These are phyloP conservation scores for Choanephora cucurbitarum DNA, from an alignment of 371 early-diverging fungal species.

Conservation along the genomic window DNA sequence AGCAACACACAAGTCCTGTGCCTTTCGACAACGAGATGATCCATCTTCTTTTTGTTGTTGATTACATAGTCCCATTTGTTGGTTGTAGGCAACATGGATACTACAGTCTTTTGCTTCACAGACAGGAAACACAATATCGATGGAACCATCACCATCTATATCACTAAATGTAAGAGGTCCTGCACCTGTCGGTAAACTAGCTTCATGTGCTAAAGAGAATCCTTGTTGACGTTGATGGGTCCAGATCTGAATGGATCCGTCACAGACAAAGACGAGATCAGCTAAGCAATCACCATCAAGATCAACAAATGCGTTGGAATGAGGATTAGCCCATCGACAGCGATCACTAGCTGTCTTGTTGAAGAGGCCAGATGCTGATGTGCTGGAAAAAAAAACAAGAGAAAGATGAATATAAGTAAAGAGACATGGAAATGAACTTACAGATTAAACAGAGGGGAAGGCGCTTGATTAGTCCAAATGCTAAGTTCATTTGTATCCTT, in stretches of 20 bases:
- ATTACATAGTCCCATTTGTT: constrained; percentile 79
- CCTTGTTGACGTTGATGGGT: constrained; percentile 63
- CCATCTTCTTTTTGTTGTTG: constrained; percentile 33
- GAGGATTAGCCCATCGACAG: constrained; percentile 75
- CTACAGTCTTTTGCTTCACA: constrained; percentile 58
- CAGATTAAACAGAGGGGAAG: constrained; percentile 35
- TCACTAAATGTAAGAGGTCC: constrained; percentile 89
- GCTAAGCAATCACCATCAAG: constrained; percentile 91
- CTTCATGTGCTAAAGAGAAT: constrained; percentile 59
- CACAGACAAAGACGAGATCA: constrained; percentile 86
- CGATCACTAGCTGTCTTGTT: constrained; percentile 28
- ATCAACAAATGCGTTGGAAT: constrained; percentile 91
- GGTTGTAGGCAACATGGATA: constrained; percentile 82
- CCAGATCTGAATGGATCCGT: constrained; percentile 76
- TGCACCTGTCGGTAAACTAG: constrained; percentile 67
- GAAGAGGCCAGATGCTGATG: constrained; percentile 29
- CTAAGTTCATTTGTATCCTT: constrained; percentile 39
- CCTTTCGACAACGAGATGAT: constrained; percentile 69
- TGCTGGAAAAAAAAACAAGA: constrained; percentile 15
- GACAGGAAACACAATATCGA: constrained; percentile 82
- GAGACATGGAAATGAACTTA: constrained; percentile 14
- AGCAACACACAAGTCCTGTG: constrained; percentile 69
- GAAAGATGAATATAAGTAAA: too few relatives aligned
- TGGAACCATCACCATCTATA: constrained; percentile 88
- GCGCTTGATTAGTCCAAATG: constrained; percentile 58